Evolutionary conservation across 495 filamentous ascomycete genomes (phyloP).

Genomic region (Staphylotrichum tortipilum): DNA sequence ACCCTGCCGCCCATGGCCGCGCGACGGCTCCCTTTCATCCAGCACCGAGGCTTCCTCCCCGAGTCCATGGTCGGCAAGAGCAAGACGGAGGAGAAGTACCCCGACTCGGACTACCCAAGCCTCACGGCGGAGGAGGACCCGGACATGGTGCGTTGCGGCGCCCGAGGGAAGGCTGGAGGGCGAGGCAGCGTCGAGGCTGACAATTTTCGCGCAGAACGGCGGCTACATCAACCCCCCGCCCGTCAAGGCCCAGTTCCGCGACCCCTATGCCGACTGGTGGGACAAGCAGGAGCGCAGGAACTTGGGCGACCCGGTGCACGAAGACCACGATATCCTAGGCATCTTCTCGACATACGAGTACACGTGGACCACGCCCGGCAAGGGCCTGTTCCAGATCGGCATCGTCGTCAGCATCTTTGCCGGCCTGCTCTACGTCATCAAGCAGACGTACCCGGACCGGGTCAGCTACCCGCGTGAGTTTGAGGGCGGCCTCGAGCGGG

Average conservation of each 20-base stretch:
- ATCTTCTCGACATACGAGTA: slow-evolving; percentile 87
- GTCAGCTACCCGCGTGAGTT: slow-evolving; percentile 69
- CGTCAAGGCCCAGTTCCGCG: slow-evolving; percentile 78
- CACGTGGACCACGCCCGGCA: slow-evolving; percentile 66
- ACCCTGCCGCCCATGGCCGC: slow-evolving; percentile 24
- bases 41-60: slow-evolving; percentile 43
- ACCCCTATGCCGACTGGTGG: slow-evolving; percentile 94
- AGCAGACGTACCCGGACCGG: slow-evolving; percentile 76
- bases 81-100: slow-evolving; percentile 43
- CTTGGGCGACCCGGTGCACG: slow-evolving; percentile 90
- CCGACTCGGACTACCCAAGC: slow-evolving; percentile 39
- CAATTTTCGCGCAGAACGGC: slow-evolving; percentile 60
- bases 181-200: slow-evolving; percentile 16
- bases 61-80: slow-evolving; percentile 28
- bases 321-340: slow-evolving; percentile 92
- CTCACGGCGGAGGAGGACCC: slow-evolving; percentile 66
- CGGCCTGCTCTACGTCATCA: slow-evolving; percentile 61
- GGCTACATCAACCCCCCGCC: slow-evolving; percentile 82
- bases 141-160: slow-evolving; percentile 48
- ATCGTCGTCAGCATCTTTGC: slow-evolving; percentile 62
- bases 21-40: slow-evolving; percentile 39
- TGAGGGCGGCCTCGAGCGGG: slow-evolving; percentile 71
- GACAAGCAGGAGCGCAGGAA: slow-evolving; percentile 94
- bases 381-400: slow-evolving; percentile 65
- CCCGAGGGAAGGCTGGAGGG: too few relatives aligned